Conservation (phyloP, 176 grass and related monocot genomes). For the Eremochloa ophiuroides region DNA sequence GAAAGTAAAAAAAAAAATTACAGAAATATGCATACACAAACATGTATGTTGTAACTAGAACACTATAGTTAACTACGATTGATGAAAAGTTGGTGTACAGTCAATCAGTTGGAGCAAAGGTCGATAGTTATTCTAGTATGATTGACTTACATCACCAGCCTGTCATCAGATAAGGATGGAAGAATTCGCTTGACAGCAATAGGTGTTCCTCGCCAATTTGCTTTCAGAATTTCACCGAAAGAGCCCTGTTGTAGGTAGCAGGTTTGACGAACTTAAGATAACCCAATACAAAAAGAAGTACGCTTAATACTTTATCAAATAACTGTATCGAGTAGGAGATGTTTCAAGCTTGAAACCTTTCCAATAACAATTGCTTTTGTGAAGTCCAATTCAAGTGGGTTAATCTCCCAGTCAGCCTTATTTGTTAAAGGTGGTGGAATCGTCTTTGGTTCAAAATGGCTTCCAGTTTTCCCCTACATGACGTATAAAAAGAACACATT, state of each 20-base stretch:
- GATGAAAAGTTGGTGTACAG: neutral
- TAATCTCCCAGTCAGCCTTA: conserved; percentile 99
- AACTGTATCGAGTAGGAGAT: neutral
- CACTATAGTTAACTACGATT: neutral
- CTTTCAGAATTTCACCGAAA: conserved; percentile 99
- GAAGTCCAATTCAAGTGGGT: conserved; percentile 92
- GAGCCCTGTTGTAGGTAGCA: conserved; percentile 65
- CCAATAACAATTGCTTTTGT: conserved; percentile 62
- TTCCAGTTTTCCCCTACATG: conserved; percentile 91
- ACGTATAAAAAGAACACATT: neutral
- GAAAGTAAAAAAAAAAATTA: neutral
- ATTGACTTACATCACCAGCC: conserved; percentile 79
- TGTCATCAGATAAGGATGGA: conserved; percentile 95
- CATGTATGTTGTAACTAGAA: neutral
- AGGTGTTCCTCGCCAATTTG: conserved; percentile 97
- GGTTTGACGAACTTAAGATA: conserved; percentile 29
- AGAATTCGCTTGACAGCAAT: conserved; percentile 99
- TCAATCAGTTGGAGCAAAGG: neutral
- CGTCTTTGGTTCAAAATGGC: conserved; percentile 96
- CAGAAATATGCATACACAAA: neutral
- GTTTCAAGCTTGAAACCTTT: conserved; percentile 56
- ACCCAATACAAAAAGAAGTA: neutral
- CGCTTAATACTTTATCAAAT: neutral
- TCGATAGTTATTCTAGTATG: neutral
- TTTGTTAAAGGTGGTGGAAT: conserved; percentile 95